phyloP scores from a whole-genome alignment of 345 rosid genomes.

The Ceriops tagal region DNA sequence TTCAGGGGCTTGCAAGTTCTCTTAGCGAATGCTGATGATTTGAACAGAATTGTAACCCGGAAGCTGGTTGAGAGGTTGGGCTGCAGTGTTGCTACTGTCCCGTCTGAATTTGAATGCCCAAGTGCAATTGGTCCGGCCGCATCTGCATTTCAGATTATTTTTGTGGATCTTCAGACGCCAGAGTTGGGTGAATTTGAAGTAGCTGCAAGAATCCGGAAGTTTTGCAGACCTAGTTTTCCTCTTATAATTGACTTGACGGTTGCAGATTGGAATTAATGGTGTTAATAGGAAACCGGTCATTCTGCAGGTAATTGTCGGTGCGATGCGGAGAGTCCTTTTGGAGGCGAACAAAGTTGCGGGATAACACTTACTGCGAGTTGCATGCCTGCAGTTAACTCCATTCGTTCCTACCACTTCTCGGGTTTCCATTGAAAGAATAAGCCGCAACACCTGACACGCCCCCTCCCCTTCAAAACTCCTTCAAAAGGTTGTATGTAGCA shows the following conservation, averaged over 20 bases:
- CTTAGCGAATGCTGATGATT: constrained; percentile 62
- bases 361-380: constrained; percentile 18
- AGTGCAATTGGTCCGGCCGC: constrained; percentile 42
- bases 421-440: constrained; percentile 9
- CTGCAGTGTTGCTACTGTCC: constrained; percentile 57
- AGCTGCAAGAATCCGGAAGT: constrained; percentile 62
- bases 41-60: constrained; percentile 68
- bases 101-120: constrained; percentile 77
- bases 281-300: constrained; percentile 67
- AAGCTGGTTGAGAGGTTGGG: constrained; percentile 82
- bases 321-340: constrained; percentile 61
- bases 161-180: constrained; percentile 78
- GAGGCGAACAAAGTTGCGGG: constrained; percentile 30
- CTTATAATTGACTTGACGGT: constrained; percentile 57
- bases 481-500: constrained; percentile 17
- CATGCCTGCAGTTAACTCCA: not conserved
- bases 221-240: constrained; percentile 58
- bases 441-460: not conserved
- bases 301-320: constrained; percentile 57
- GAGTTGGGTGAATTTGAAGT: constrained; percentile 85
- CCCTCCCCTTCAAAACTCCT: not conserved
- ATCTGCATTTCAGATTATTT: constrained; percentile 54
- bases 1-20: constrained; percentile 70
- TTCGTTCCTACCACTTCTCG: not conserved
- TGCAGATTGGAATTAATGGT: constrained; percentile 71